Evolutionary conservation across 805 yeast genomes (phyloP).

Genomic region (Ogataea allantospora): DNA sequence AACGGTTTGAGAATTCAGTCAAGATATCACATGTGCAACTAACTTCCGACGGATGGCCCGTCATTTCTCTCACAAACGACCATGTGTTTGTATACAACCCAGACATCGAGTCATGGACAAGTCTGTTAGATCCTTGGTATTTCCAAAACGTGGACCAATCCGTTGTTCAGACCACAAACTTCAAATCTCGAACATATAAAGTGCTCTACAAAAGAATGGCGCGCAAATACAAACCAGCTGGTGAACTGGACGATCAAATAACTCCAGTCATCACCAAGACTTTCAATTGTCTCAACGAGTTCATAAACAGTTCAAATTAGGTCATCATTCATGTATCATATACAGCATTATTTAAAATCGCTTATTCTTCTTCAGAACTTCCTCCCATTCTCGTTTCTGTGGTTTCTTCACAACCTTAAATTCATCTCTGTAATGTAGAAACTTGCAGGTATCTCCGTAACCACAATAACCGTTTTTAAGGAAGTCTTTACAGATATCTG

Average conservation of each 20-base stretch:
- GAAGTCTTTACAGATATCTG: constrained; percentile 92
- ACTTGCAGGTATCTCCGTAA: constrained; percentile 95
- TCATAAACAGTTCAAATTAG: constrained; percentile 1
- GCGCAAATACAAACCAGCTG: constrained; percentile 5
- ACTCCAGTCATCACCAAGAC: constrained; percentile 9
- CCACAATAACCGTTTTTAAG: constrained; percentile 93
- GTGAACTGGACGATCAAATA: not conserved
- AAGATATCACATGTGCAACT: constrained; percentile 25
- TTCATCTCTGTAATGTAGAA: constrained; percentile 86
- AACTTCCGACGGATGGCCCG: constrained; percentile 40
- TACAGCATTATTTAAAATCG: constrained; percentile 16
- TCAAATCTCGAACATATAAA: constrained; percentile 13
- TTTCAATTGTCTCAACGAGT: constrained; percentile 12
- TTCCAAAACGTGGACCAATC: constrained; percentile 10
- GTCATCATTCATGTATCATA: constrained; percentile 5
- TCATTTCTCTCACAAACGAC: constrained; percentile 38
- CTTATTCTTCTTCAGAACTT: constrained; percentile 29
- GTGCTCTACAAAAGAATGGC: constrained; percentile 16
- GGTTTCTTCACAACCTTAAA: constrained; percentile 51
- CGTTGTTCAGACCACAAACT: constrained; percentile 1
- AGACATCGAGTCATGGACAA: constrained; percentile 46
- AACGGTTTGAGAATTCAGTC: constrained; percentile 24
- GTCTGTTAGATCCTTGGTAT: constrained; percentile 41
- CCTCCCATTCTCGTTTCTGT: constrained; percentile 60
- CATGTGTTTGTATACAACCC: constrained; percentile 44